Percentiles rank a stretch among this genome's conserved stretches.
These are phyloP conservation scores for Lasiosphaeris hirsuta DNA, from an alignment of 495 filamentous ascomycete species.

Conservation along the genomic window DNA sequence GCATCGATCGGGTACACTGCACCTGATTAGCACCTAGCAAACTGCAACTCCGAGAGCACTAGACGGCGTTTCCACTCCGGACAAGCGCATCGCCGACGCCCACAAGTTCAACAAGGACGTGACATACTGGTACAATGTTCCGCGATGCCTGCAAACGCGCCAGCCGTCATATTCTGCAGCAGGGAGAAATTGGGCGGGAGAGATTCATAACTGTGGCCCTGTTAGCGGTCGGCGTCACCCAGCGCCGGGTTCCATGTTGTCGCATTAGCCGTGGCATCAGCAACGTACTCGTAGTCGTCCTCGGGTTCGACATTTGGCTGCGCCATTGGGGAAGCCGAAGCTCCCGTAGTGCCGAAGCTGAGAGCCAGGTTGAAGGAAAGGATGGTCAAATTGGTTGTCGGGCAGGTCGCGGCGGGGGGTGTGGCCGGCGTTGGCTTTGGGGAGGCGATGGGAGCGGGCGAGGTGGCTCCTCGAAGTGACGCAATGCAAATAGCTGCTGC, in stretches of 20 bases:
- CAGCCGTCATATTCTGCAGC: slow-evolving; percentile 79
- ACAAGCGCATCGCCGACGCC: too few species aligned
- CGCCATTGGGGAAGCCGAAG: slow-evolving; percentile 56
- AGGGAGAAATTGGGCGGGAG: slow-evolving; percentile 60
- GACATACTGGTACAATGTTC: slow-evolving; percentile 55
- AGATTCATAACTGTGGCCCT: slow-evolving; percentile 49
- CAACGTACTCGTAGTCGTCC: slow-evolving; percentile 57
- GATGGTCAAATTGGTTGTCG: background rate
- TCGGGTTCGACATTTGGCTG: slow-evolving; percentile 53
- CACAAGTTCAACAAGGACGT: background rate
- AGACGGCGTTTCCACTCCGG: background rate
- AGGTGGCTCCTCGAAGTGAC: slow-evolving; percentile 11
- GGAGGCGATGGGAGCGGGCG: background rate
- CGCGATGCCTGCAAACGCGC: slow-evolving; percentile 95
- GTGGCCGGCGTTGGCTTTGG: background rate
- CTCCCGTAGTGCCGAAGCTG: slow-evolving; percentile 52
- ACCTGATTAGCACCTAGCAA: slow-evolving; percentile 46
- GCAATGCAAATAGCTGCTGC: slow-evolving; percentile 13
- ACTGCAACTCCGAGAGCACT: background rate
- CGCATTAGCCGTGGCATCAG: background rate
- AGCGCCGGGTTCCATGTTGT: background rate
- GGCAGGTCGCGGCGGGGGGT: background rate
- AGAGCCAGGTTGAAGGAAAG: slow-evolving; percentile 51
- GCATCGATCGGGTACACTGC: slow-evolving; percentile 99
- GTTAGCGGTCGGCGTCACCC: slow-evolving; percentile 22